A percentile compares a stretch with the other conserved stretches of the same genome.
phyloP scores from a whole-genome alignment of 495 filamentous ascomycete genomes.

The Penicilliopsis zonata region DNA sequence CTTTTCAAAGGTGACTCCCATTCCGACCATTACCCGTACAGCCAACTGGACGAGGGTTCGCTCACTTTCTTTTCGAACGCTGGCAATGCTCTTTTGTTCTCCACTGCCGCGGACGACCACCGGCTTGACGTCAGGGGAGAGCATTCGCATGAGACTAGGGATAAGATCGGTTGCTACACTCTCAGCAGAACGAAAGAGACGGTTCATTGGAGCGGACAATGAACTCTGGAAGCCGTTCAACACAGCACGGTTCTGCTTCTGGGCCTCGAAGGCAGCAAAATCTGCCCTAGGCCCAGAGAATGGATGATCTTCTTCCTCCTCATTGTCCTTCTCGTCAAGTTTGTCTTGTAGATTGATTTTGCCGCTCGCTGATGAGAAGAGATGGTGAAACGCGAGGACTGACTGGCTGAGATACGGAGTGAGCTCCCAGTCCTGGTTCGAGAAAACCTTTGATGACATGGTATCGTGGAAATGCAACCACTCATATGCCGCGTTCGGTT shows the following conservation, averaged over 20 bases:
- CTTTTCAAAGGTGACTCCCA: constrained; percentile 72
- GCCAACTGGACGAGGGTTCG: constrained; percentile 67
- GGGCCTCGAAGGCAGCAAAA: constrained; percentile 62
- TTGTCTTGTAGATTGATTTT: constrained; percentile 18
- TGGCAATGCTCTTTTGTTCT: constrained; percentile 56
- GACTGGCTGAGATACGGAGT: constrained; percentile 74
- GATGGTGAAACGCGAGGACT: constrained; percentile 77
- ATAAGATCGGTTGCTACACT: constrained; percentile 69
- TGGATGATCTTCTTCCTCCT: constrained; percentile 45
- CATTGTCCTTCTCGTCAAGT: constrained; percentile 32
- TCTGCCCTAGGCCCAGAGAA: constrained; percentile 74
- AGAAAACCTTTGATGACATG: constrained; percentile 60
- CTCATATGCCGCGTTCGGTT: constrained; percentile 76
- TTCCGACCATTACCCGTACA: constrained; percentile 64
- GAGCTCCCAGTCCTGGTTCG: constrained; percentile 80
- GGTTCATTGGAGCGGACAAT: constrained; percentile 45
- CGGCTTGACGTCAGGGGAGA: constrained; percentile 83
- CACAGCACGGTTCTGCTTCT: constrained; percentile 52
- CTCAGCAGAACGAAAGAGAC: constrained; percentile 65
- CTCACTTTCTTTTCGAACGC: constrained; percentile 75
- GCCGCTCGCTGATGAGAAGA: constrained; percentile 56
- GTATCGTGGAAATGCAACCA: constrained; percentile 92
- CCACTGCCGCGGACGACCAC: constrained; percentile 72
- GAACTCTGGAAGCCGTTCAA: constrained; percentile 41
- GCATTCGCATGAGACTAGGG: constrained; percentile 68